Base-by-base conservation (phyloP, 257 asterid species). In the Verbena officinalis region DNA sequence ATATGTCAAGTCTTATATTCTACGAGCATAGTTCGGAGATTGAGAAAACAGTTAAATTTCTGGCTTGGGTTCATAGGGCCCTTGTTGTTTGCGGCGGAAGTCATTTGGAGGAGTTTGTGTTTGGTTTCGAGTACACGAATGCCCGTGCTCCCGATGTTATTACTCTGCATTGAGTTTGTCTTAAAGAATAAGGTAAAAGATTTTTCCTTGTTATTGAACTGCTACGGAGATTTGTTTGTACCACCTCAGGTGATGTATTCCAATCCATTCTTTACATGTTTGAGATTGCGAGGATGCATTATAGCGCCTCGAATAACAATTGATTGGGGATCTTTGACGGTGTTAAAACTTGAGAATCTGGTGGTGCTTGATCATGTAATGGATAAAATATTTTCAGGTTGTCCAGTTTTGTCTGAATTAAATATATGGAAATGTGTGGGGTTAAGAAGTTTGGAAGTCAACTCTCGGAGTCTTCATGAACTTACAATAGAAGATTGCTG, bases 101-200 rank as follows among this genome's bases (percentile, higher is more conserved):
- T 4, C 9, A n/a, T 10, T 13, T 62, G 17, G 38, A 48, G 13
- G 21, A 30, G 46, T 23, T 74, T 4, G n/a, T 7, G 7, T 64
- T 74, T 10, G 8, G 31, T 5, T 27, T 68, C 10, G 0, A 0
- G 12, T 67, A 62, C 53, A 0, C 19, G 0, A 2, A 39, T 5
- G 4, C 45, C 7, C 40, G 16, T 16, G 22, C 54, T 23, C 19
- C 27, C 0, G 64, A 63, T 21, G 54, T 63, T 49, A 57, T 56
- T 56, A 20, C 31, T n/a, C 0, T 63, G 72, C 59, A 27, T 66
- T 20, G 53, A 39, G n/a, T 68, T 49, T 62, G 68, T 64, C 21
- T 27, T 21, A 8, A 36, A 23, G 40, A 59, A 34, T 14, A 67
- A 54, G 48, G 69, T 67, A 31, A 30, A 60, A 61, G 30, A 44